Base-by-base conservation (phyloP, 257 asterid genomes). In the Solanum ossicruentum region DNA sequence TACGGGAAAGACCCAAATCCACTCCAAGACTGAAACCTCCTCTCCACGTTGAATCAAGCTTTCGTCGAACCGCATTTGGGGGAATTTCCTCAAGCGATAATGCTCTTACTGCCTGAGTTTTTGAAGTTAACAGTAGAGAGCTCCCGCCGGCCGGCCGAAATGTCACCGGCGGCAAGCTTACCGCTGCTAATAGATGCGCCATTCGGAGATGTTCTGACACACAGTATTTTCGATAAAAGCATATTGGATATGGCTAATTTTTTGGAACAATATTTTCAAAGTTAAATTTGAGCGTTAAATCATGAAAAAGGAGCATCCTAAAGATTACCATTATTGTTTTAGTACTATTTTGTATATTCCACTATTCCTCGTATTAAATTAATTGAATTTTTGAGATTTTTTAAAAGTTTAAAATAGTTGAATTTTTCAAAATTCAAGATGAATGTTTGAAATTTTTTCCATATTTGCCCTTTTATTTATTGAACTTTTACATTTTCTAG, bases 21-120 rank as follows among this genome's bases (percentile, higher is more conserved):
- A 93, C 92, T 36, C 98, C 99, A 28, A 96, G 90, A 90, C 99
- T 96, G 89, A 96, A 96, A 7, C 99, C 98, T 49, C 98, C 96
- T 80, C 97, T 93, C 97, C 95, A 93, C 56, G 89, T 84, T 9
- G 98, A 86, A 58, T 93, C 92, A 2, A 87, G 91, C 87, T 92
- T 92, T 85, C 94, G 90, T 49, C 92, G 91, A 39, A 91, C 69
- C 57, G 91, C 95, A 87, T 96, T 96, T 75, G 98, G 97, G 78
- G 93, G 97, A 81, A 95, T 85, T 82, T 87, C 96, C 66, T 89
- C 92, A 77, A 88, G 90, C 91, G 93, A 55, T 56, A 85, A 84
- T 13, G 90, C 55, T 70, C 57, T 3, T 51, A 63, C 23, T 60
- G 77, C 10, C 61, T 3, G 20, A 18, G 1, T 8, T 54, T 8